Conservation (phyloP, 2,329 filamentous ascomycete species). For the Capronia coronata region DNA sequence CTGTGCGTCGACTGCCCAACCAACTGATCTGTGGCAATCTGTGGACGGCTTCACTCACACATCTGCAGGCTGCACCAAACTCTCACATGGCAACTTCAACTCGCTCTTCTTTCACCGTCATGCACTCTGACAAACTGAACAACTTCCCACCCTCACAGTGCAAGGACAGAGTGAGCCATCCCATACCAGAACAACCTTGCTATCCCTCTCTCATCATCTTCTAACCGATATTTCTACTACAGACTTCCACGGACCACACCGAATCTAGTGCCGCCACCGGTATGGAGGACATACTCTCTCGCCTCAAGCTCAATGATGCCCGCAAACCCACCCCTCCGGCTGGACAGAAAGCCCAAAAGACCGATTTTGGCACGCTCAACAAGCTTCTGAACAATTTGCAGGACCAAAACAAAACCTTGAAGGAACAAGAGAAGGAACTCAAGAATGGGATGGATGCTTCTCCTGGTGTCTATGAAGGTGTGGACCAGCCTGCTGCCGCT, state of each 20-base stretch:
- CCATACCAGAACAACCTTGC: neutral
- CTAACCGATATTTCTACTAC: slow-evolving; percentile 3
- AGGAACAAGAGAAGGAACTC: slow-evolving; percentile 53
- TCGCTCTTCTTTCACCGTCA: slow-evolving; percentile 16
- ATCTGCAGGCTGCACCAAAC: slow-evolving; percentile 34
- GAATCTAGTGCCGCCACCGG: slow-evolving; percentile 31
- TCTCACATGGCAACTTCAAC: slow-evolving; percentile 3
- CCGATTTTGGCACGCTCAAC: slow-evolving; percentile 35
- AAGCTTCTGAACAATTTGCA: slow-evolving; percentile 61
- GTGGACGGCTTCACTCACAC: slow-evolving; percentile 4
- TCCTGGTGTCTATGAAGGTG: slow-evolving; percentile 21
- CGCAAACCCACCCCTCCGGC: slow-evolving; percentile 20
- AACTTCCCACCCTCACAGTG: slow-evolving; percentile 17
- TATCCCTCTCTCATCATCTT: too few relatives aligned
- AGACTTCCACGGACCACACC: slow-evolving; percentile 21
- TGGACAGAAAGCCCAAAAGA: slow-evolving; percentile 17
- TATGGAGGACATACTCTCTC: slow-evolving; percentile 58
- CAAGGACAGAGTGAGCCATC: slow-evolving; percentile 20
- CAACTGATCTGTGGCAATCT: neutral
- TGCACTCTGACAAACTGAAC: slow-evolving; percentile 17
- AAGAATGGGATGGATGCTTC: slow-evolving; percentile 20
- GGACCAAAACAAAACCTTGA: slow-evolving; percentile 60
- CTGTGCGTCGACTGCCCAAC: slow-evolving; percentile 7
- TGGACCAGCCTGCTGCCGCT: slow-evolving; percentile 33
- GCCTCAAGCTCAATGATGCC: slow-evolving; percentile 36